Conservation (phyloP, 2,329 filamentous ascomycete species). For the Fusarium liriodendri region DNA sequence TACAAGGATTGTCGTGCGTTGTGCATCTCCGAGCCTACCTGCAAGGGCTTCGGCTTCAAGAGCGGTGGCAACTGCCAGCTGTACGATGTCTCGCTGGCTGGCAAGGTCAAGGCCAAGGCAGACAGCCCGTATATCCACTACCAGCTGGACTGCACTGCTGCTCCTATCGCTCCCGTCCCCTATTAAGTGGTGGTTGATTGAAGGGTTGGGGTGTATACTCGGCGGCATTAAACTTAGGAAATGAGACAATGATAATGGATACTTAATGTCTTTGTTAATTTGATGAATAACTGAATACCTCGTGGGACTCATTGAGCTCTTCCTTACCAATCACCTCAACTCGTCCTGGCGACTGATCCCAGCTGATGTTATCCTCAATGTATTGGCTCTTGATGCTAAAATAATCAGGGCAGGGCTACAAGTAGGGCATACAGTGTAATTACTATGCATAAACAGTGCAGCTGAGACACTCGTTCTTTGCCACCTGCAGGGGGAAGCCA, state of each 20-base stretch:
- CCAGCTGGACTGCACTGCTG: not conserved
- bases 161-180: not conserved
- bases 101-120: constrained; percentile 1
- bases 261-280: not conserved
- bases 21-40: not conserved
- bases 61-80: constrained; percentile 1
- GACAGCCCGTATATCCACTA: constrained; percentile 2
- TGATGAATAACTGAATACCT: not conserved
- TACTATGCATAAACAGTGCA: not conserved
- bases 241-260: not conserved
- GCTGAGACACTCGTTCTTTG: not conserved
- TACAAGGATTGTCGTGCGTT: not conserved
- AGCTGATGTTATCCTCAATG: not conserved
- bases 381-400: not conserved
- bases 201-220: not conserved
- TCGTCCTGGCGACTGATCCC: not conserved
- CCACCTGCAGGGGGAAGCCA: not conserved
- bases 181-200: not conserved
- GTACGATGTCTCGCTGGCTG: constrained; percentile 7
- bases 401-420: not conserved
- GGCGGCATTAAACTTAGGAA: too few relatives aligned
- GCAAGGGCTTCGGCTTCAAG: constrained; percentile 10
- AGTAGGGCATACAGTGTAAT: not conserved
- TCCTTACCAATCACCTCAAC: not conserved
- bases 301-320: not conserved